Base-by-base conservation (phyloP, 306 rosid species). In the Vigna radiata region DNA sequence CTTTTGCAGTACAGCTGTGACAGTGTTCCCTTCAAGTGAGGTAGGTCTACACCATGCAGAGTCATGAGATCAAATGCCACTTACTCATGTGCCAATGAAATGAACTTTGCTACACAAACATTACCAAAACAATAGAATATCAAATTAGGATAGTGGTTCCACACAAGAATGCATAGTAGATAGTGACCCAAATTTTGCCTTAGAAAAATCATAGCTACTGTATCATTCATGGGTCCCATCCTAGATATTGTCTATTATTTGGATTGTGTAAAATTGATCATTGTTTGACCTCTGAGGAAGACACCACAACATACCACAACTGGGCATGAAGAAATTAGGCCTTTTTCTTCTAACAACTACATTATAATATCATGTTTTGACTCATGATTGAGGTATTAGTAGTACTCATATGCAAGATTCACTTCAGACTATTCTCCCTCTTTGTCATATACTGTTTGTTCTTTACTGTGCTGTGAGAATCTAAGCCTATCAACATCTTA, bases 211-310 rank as follows among this genome's bases (percentile, higher is more conserved):
- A 44, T 64, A 68, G 53, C 37, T 50, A 56, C 19, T 43, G 25
- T 19, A 29, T 77, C 66, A 58, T 59, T 44, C 43, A 68, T 59
- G 77, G 88, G 84, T 65, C 82, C 84, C 75, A 46, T 77, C 75
- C 83, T 77, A 70, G 82, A 90, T 81, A 72, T 8, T 72, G 88
- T 83, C 88, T 43, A 47, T 21, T 78, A 68, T 81, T 37, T 83
- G 77, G 23, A 13, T 49, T 52, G 75, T 85, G 77, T 84, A 59
- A 85, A 84, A 71, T 70, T 78, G 72, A 55, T 66, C 59, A 15
- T 70, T 74, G 75, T 81, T 84, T 88, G 91, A 90, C 90, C 69
- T 71, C 3, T 19, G 44, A 50, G 21, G 79, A 63, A 68, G 36
- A 86, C 61, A 83, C 65, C 79, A 65, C 75, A 44, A 37, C 12